Conservation (phyloP, 163 green algal genomes). For the Scenedesmus sp. region DNA sequence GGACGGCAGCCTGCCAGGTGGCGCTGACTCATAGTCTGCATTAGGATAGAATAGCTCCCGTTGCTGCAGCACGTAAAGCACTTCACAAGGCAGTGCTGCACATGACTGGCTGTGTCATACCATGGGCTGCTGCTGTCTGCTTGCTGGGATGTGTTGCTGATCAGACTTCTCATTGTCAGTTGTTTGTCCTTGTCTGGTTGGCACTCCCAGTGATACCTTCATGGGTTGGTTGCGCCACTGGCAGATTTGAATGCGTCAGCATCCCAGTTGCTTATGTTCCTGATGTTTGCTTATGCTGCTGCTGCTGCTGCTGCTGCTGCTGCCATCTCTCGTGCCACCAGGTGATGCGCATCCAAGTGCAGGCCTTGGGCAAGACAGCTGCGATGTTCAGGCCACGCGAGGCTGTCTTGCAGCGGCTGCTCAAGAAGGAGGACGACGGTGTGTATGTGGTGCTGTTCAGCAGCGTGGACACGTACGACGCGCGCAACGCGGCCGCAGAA, state of each 20-base stretch:
- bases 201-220: neutral
- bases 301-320: neutral
- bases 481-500: neutral
- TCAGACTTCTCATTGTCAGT: too few relatives aligned
- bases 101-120: neutral
- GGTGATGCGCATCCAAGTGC: slow-evolving; percentile 47
- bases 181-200: neutral
- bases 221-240: too few relatives aligned
- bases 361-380: slow-evolving; percentile 18
- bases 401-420: slow-evolving; percentile 53
- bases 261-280: neutral
- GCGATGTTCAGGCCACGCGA: slow-evolving; percentile 48
- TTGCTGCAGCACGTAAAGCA: too few relatives aligned
- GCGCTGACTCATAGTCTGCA: too few relatives aligned
- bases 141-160: too few relatives aligned
- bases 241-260: too few relatives aligned
- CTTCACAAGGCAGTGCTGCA: neutral
- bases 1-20: too few relatives aligned
- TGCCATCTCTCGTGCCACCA: neutral
- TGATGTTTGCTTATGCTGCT: neutral
- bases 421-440: slow-evolving; percentile 40
- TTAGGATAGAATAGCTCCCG: too few relatives aligned
- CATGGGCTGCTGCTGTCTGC: neutral
- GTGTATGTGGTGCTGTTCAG: slow-evolving; percentile 51
- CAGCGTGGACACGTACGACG: slow-evolving; percentile 10